Conservation (phyloP, 2,329 filamentous ascomycete genomes). For the Diplodia intermedia region DNA sequence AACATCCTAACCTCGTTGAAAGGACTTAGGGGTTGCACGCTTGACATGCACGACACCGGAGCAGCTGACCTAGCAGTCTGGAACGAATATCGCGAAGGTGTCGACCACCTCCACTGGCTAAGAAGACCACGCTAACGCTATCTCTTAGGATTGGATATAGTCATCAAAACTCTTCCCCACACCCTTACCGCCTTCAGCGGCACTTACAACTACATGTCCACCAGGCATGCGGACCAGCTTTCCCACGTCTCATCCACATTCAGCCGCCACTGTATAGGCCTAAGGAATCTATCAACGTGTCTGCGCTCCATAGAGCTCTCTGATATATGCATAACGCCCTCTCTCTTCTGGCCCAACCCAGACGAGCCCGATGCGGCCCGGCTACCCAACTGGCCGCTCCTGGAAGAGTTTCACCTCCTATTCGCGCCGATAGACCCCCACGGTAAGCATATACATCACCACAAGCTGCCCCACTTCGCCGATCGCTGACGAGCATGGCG, state of each 20-base stretch:
- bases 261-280: neutral
- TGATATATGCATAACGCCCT: neutral
- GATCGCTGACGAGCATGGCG: neutral
- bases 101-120: neutral
- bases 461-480: neutral
- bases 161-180: neutral
- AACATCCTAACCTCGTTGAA: neutral
- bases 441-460: neutral
- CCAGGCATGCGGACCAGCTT: neutral
- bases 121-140: neutral
- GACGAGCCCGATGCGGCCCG: neutral
- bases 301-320: neutral
- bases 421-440: neutral
- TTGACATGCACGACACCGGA: neutral
- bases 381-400: too few species aligned
- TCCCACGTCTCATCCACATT: neutral
- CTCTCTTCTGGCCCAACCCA: neutral
- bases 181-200: neutral
- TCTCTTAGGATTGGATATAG: neutral
- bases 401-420: rapidly evolving
- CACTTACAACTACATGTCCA: neutral
- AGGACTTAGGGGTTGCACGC: neutral
- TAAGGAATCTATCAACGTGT: neutral
- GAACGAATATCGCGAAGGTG: neutral
- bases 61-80: neutral